Evolutionary conservation across 2,329 filamentous ascomycete genomes (phyloP).

Genomic region (Clonostachys byssicola): DNA sequence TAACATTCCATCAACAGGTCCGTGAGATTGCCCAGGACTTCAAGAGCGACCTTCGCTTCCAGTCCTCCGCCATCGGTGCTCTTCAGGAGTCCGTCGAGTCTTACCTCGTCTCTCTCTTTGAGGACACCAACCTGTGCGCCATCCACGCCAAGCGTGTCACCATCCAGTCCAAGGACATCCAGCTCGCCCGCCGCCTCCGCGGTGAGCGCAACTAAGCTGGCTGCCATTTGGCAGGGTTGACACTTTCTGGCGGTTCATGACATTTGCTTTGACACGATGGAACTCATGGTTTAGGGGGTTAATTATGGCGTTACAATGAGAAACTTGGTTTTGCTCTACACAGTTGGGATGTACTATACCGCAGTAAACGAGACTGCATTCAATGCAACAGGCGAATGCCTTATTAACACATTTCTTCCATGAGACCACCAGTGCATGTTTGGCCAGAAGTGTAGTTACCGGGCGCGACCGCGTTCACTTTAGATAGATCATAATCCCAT

Average conservation of each 20-base stretch:
- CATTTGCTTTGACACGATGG: conserved; percentile 31
- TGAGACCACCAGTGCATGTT: neutral
- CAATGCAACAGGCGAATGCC: conserved; percentile 20
- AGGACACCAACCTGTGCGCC: conserved; percentile 97
- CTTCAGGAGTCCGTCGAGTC: conserved; percentile 99
- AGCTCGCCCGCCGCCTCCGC: conserved; percentile 90
- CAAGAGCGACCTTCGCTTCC: conserved; percentile 95
- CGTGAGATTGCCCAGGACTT: conserved; percentile 96
- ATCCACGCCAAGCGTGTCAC: conserved; percentile 99
- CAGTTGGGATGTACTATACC: conserved; percentile 7
- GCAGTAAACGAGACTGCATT: conserved; percentile 14
- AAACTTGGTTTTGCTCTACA: conserved; percentile 39
- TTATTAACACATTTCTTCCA: neutral
- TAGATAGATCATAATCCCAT: too few species aligned
- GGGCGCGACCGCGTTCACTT: too few species aligned
- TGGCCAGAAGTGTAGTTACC: too few species aligned
- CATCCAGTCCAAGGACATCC: conserved; percentile 96
- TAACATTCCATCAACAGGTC: conserved; percentile 40
- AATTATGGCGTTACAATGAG: conserved; percentile 41
- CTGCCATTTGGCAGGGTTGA: conserved; percentile 3
- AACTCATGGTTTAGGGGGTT: conserved; percentile 30
- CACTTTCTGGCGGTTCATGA: conserved; percentile 30
- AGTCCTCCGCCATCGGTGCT: conserved; percentile 94
- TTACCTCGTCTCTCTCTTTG: conserved; percentile 96
- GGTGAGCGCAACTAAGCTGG: conserved; percentile 78